phyloP scores from a whole-genome alignment of 208 protist genomes.

The Wallacemonas collosoma region DNA sequence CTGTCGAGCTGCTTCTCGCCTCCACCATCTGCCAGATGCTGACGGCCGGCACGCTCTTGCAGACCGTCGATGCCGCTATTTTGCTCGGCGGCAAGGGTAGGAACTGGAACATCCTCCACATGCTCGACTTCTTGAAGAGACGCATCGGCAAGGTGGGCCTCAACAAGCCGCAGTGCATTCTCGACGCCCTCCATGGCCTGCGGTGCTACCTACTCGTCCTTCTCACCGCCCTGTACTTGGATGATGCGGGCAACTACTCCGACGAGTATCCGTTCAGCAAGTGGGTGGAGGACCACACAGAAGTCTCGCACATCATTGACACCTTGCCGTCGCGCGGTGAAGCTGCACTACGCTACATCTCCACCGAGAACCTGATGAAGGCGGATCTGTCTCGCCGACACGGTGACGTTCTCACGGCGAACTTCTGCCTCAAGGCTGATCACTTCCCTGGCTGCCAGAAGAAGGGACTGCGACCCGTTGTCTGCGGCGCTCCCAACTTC shows the following conservation, averaged over 20 bases:
- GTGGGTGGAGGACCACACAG: constrained; percentile 64
- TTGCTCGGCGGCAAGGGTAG: constrained; percentile 60
- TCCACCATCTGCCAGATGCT: constrained; percentile 91
- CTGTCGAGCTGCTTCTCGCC: constrained; percentile 72
- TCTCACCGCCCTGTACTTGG: constrained; percentile 79
- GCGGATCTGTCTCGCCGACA: constrained; percentile 65
- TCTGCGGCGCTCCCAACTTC: constrained; percentile 90
- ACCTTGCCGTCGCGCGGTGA: constrained; percentile 68
- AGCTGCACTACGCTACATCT: constrained; percentile 71
- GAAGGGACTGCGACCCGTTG: constrained; percentile 77
- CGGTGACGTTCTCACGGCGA: constrained; percentile 85
- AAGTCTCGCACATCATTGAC: constrained; percentile 82
- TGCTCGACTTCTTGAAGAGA: constrained; percentile 66
- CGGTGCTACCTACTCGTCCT: constrained; percentile 85
- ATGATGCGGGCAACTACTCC: constrained; percentile 48
- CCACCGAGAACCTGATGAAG: constrained; percentile 69
- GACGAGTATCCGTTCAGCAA: constrained; percentile 55
- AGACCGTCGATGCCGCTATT: constrained; percentile 72
- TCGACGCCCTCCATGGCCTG: constrained; percentile 64
- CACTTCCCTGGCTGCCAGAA: constrained; percentile 91
- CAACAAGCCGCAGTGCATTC: constrained; percentile 61
- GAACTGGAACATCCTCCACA: constrained; percentile 82
- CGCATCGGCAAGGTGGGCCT: constrained; percentile 36
- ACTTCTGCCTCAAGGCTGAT: constrained; percentile 89
- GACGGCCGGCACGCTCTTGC: constrained; percentile 70